These are phyloP conservation scores for Trypanosoma boissoni DNA, from an alignment of 208 protist genomes.

Conservation along the genomic window DNA sequence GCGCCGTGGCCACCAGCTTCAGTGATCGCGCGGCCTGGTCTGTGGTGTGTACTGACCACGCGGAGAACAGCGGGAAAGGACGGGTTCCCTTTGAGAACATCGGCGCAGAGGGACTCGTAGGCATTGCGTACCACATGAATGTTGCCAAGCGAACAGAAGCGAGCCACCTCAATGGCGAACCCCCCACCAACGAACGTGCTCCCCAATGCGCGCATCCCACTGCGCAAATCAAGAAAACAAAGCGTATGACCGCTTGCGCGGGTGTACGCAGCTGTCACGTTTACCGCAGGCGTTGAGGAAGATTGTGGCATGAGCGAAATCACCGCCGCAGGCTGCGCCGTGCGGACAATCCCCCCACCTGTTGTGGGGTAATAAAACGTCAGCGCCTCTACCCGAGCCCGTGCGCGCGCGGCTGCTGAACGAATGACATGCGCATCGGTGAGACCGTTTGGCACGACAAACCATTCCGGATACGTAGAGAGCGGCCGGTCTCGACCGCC, in stretches of 20 bases:
- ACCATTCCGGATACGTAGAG: constrained; percentile 53
- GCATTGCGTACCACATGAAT: constrained; percentile 39
- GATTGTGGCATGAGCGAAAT: constrained; percentile 13
- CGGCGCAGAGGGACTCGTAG: constrained; percentile 27
- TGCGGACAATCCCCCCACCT: constrained; percentile 48
- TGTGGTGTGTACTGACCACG: constrained; percentile 3
- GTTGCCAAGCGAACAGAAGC: constrained; percentile 40
- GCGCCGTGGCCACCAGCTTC: constrained; percentile 12
- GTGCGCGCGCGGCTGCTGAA: constrained; percentile 26
- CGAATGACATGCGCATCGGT: constrained; percentile 14
- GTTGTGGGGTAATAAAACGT: constrained; percentile 56
- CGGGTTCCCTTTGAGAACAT: constrained; percentile 29
- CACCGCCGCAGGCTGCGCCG: constrained; percentile 60
- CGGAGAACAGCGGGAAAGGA: constrained; percentile 11
- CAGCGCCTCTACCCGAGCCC: constrained; percentile 71
- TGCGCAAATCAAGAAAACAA: constrained; percentile 42
- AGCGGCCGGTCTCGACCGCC: constrained; percentile 27
- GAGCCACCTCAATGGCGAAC: constrained; percentile 25
- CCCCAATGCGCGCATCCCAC: constrained; percentile 22
- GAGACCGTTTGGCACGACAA: constrained; percentile 38
- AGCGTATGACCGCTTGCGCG: constrained; percentile 18
- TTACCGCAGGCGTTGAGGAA: constrained; percentile 16
- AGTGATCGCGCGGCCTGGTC: constrained; percentile 29
- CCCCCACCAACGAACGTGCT: constrained; percentile 43
- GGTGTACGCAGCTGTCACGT: constrained; percentile 7